A percentile compares a stretch with the other conserved stretches of the same genome.
phyloP scores from a whole-genome alignment of 169 alveolate species.

The Plasmodium inui region DNA sequence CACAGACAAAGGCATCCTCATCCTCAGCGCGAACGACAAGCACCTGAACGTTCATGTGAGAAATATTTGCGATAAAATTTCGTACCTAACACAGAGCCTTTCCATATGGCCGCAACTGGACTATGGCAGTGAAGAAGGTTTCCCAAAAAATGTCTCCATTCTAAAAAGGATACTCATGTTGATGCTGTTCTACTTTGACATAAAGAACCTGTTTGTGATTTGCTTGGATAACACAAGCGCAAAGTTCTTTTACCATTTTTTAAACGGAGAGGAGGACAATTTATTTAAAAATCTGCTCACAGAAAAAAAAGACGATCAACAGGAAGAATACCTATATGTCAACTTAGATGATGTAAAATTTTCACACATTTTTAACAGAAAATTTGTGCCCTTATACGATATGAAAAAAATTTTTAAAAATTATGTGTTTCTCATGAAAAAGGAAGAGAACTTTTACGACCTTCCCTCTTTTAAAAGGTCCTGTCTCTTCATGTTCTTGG shows the following conservation, averaged over 20 bases:
- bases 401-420: conserved; percentile 28
- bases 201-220: conserved; percentile 46
- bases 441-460: conserved; percentile 39
- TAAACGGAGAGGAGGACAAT: conserved; percentile 30
- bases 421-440: conserved; percentile 49
- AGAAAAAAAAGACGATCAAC: neutral
- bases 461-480: conserved; percentile 56
- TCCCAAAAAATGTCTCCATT: neutral
- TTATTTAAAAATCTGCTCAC: conserved; percentile 1
- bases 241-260: conserved; percentile 34
- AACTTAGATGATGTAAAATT: conserved; percentile 26
- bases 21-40: conserved; percentile 58
- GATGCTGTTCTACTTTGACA: conserved; percentile 42
- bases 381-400: conserved; percentile 50
- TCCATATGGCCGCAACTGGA: conserved; percentile 49
- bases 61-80: conserved; percentile 70
- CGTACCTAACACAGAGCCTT: conserved; percentile 55
- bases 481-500: conserved; percentile 53
- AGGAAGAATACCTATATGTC: conserved; percentile 20
- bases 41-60: conserved; percentile 35
- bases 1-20: conserved; percentile 53
- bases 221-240: conserved; percentile 60
- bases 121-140: neutral
- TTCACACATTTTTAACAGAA: conserved; percentile 46
- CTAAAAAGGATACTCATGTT: conserved; percentile 34